A percentile compares a stretch with the other conserved stretches of the same genome.
Evolutionary conservation across 768 basidiomycete species (phyloP).

Genomic region (Sistotremastrum niveocremeum): DNA sequence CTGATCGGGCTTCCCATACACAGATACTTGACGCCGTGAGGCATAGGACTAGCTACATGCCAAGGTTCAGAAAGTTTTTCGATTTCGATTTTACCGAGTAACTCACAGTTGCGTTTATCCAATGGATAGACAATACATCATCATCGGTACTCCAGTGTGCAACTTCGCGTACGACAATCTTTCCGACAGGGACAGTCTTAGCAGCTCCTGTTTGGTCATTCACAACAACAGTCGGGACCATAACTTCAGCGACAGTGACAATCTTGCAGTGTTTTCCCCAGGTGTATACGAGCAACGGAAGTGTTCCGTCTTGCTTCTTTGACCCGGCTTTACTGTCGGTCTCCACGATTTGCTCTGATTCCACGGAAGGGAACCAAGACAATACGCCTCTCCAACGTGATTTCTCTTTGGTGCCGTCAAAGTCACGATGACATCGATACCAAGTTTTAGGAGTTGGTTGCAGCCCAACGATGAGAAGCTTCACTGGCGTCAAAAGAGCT

Average conservation of each 20-base stretch:
- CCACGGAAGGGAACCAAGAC: constrained; percentile 71
- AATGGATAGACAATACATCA: constrained; percentile 62
- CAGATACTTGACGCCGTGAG: constrained; percentile 44
- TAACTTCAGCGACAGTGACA: constrained; percentile 51
- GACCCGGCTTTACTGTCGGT: constrained; percentile 14
- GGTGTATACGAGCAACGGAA: constrained; percentile 67
- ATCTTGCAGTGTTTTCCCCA: constrained; percentile 67
- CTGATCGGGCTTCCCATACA: constrained; percentile 52
- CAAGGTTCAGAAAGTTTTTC: background rate
- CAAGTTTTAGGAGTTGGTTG: constrained; percentile 89
- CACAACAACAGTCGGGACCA: constrained; percentile 32
- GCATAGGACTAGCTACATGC: constrained; percentile 50
- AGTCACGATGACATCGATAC: constrained; percentile 57
- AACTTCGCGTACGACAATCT: constrained; percentile 46
- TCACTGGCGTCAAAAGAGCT: constrained; percentile 78
- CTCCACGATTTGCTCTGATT: background rate
- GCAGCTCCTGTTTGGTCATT: constrained; percentile 49
- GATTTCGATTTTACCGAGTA: constrained; percentile 11
- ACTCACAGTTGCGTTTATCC: constrained; percentile 83
- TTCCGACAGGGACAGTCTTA: constrained; percentile 46
- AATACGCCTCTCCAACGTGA: constrained; percentile 49
- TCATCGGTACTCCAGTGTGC: constrained; percentile 48
- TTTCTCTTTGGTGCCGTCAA: constrained; percentile 26
- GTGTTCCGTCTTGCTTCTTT: constrained; percentile 17
- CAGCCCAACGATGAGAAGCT: constrained; percentile 85